Evolutionary conservation across 805 yeast genomes (phyloP).

Genomic region (Wickerhamomyces tratensis): DNA sequence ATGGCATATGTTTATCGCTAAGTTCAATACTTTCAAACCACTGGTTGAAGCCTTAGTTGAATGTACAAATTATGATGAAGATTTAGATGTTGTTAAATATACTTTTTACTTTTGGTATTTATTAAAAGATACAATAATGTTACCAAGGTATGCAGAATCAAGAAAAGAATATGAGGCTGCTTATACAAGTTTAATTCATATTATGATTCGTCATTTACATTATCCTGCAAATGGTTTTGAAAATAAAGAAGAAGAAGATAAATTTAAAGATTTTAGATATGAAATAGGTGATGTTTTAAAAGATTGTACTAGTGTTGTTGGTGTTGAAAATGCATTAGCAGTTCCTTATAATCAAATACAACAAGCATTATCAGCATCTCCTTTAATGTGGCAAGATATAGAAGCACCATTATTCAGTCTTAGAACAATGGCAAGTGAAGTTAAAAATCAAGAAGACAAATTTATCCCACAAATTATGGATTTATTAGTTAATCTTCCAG

Average conservation of each 20-base stretch:
- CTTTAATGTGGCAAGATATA: constrained; percentile 61
- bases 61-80: constrained; percentile 66
- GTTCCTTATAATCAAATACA: constrained; percentile 63
- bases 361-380: constrained; percentile 19
- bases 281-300: constrained; percentile 97
- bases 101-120: constrained; percentile 91
- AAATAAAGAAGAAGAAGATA: constrained; percentile 80
- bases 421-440: constrained; percentile 93
- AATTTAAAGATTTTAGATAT: constrained; percentile 87
- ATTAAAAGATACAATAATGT: constrained; percentile 55
- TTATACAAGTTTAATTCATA: constrained; percentile 46
- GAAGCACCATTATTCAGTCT: constrained; percentile 88
- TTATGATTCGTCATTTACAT: constrained; percentile 59
- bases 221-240: constrained; percentile 61
- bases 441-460: constrained; percentile 51
- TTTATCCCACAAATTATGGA: constrained; percentile 74
- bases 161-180: constrained; percentile 40
- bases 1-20: constrained; percentile 84
- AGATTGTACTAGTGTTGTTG: constrained; percentile 88
- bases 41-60: constrained; percentile 65
- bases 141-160: constrained; percentile 48
- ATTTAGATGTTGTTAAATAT: constrained; percentile 80
- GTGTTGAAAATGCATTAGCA: constrained; percentile 56
- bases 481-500: constrained; percentile 60
- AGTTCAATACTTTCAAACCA: constrained; percentile 60